A percentile compares a stretch with the other conserved stretches of the same genome.
Conservation (phyloP, 2,329 filamentous ascomycete species). For the Penicillium paneum region DNA sequence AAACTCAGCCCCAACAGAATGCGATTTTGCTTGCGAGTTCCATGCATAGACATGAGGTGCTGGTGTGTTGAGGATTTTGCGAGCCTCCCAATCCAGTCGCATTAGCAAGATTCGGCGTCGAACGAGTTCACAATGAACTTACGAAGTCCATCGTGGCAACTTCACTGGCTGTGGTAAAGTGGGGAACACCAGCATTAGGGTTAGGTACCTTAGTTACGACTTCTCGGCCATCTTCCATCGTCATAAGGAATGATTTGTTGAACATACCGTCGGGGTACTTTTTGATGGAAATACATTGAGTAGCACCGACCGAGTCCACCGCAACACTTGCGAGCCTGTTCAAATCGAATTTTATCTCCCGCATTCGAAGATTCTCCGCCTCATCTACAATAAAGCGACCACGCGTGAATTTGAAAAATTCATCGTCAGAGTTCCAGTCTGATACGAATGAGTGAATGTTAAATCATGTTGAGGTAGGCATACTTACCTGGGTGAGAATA, state of each 20-base stretch:
- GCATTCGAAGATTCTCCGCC: slow-evolving; percentile 20
- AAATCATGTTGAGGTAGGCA: slow-evolving; percentile 4
- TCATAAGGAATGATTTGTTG: slow-evolving; percentile 28
- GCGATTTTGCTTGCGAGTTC: slow-evolving; percentile 20
- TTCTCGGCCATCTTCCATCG: slow-evolving; percentile 30
- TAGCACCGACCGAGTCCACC: slow-evolving; percentile 20
- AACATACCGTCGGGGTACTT: slow-evolving; percentile 35
- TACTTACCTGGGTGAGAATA: slow-evolving; percentile 14
- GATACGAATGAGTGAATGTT: slow-evolving; percentile 13
- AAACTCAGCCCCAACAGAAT: slow-evolving; percentile 22
- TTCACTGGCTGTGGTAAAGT: slow-evolving; percentile 36
- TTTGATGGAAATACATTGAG: slow-evolving; percentile 17
- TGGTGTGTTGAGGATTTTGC: slow-evolving; percentile 22
- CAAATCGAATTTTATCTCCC: slow-evolving; percentile 24
- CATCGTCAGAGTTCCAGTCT: slow-evolving; percentile 29
- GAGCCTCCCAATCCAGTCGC: slow-evolving; percentile 13
- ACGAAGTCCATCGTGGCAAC: slow-evolving; percentile 34
- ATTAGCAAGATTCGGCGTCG: neutral
- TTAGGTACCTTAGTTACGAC: slow-evolving; percentile 38
- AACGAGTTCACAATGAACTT: slow-evolving; percentile 1
- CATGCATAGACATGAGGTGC: slow-evolving; percentile 21
- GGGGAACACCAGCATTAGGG: slow-evolving; percentile 29
- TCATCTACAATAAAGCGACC: slow-evolving; percentile 30
- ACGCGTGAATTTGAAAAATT: slow-evolving; percentile 31
- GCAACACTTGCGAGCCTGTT: slow-evolving; percentile 20